Evolutionary conservation across 1,284 basidiomycete genomes (phyloP).

Genomic region (Boletus sp.): DNA sequence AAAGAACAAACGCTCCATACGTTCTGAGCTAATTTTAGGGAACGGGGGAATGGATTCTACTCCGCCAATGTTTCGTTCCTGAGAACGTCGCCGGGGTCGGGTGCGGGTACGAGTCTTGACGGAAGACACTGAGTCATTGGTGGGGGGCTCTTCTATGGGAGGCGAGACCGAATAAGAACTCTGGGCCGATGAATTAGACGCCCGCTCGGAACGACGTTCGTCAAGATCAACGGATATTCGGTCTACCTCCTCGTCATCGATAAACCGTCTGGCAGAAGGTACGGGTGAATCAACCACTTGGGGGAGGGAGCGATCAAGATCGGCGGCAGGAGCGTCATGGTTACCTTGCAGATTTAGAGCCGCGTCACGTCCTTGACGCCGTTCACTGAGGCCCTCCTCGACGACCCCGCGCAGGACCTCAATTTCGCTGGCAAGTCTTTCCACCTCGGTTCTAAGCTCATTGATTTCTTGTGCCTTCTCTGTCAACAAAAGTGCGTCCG

Average conservation of each 20-base stretch:
- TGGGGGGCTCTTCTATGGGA: not conserved
- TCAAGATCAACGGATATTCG: conserved; percentile 35
- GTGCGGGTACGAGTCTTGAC: conserved; percentile 1
- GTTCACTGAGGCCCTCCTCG: conserved; percentile 75
- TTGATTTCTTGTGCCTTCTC: conserved; percentile 63
- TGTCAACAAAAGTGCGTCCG: conserved; percentile 55
- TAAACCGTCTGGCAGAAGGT: conserved; percentile 21
- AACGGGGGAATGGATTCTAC: conserved; percentile 53
- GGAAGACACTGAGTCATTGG: conserved; percentile 3
- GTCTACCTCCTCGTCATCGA: conserved; percentile 31
- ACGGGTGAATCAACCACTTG: conserved; percentile 5
- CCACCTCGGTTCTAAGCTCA: conserved; percentile 61
- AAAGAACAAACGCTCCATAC: conserved; percentile 77
- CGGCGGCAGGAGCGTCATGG: not conserved
- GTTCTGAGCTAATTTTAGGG: conserved; percentile 74
- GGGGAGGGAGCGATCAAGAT: not conserved
- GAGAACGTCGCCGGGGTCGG: conserved; percentile 2
- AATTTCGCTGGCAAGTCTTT: conserved; percentile 75
- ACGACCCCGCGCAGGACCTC: conserved; percentile 78
- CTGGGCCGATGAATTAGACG: conserved; percentile 29
- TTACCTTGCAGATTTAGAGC: conserved; percentile 7
- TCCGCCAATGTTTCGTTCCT: conserved; percentile 10
- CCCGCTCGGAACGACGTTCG: conserved; percentile 34
- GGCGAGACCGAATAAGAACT: conserved; percentile 15
- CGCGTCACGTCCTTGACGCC: conserved; percentile 42